phyloP scores from a whole-genome alignment of 805 yeast species.

The Zygoascus bituminiphila region DNA sequence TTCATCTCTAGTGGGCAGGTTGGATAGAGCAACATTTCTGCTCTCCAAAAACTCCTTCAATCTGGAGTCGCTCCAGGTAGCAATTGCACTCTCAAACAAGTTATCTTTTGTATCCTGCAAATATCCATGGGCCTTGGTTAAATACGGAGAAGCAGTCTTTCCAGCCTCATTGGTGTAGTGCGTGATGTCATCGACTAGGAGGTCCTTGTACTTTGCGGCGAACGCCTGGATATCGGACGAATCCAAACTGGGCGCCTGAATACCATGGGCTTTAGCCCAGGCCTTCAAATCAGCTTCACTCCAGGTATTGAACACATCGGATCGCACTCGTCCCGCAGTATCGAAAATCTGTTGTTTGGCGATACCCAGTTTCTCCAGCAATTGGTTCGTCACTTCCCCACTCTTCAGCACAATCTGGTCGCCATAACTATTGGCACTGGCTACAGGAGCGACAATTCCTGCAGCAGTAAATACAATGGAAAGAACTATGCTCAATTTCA shows the following conservation, averaged over 20 bases:
- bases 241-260: conserved; percentile 17
- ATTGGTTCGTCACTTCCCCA: background rate
- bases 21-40: conserved; percentile 22
- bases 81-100: conserved; percentile 19
- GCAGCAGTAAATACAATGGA: background rate
- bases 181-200: conserved; percentile 22
- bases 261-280: conserved; percentile 36
- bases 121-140: conserved; percentile 17
- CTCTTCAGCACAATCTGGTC: background rate
- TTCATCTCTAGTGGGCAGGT: conserved; percentile 30
- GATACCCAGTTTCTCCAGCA: conserved; percentile 15
- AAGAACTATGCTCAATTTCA: background rate
- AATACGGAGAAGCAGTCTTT: conserved; percentile 15
- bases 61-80: conserved; percentile 29
- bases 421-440: background rate
- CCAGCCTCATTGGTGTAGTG: conserved; percentile 10
- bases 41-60: conserved; percentile 29
- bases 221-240: conserved; percentile 18
- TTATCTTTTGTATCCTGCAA: conserved; percentile 11
- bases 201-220: conserved; percentile 28
- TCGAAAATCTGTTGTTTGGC: conserved; percentile 30
- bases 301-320: conserved; percentile 35
- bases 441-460: background rate
- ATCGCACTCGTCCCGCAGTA: conserved; percentile 30
- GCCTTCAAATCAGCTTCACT: conserved; percentile 33